A percentile compares a stretch with the other conserved stretches of the same genome.
These are phyloP conservation scores for Citrus mangshanensis DNA, from an alignment of 345 rosid species.

Conservation along the genomic window DNA sequence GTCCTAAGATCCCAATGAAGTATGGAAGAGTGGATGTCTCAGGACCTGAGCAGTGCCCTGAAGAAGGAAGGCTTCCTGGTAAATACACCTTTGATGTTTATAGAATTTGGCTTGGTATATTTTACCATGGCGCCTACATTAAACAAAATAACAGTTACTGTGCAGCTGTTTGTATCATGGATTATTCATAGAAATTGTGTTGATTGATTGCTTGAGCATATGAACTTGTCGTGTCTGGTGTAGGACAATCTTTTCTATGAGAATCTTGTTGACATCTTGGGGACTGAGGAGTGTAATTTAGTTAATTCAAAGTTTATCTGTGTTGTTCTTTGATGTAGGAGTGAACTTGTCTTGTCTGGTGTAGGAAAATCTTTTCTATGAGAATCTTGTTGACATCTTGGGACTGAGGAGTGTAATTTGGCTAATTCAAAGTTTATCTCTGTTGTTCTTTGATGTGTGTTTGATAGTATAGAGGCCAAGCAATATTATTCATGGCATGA, in stretches of 20 bases:
- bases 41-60: conserved; percentile 79
- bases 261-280: neutral
- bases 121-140: neutral
- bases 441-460: neutral
- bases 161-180: neutral
- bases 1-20: conserved; percentile 88
- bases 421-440: neutral
- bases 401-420: neutral
- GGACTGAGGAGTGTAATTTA: neutral
- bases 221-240: neutral
- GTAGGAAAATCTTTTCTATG: neutral
- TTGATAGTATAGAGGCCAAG: neutral
- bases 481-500: neutral
- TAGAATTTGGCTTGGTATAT: neutral
- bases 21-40: conserved; percentile 89
- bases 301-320: neutral
- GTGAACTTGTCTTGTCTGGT: neutral
- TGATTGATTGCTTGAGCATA: neutral
- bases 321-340: neutral
- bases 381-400: neutral
- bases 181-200: neutral
- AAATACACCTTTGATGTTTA: conserved; percentile 21
- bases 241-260: neutral
- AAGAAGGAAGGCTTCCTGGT: conserved; percentile 99
- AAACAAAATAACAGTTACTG: neutral